Evolutionary conservation across 495 filamentous ascomycete genomes (phyloP), one percentile per base, ranked within the genome.

Genomic region (Diplogelasinospora grovesii): DNA sequence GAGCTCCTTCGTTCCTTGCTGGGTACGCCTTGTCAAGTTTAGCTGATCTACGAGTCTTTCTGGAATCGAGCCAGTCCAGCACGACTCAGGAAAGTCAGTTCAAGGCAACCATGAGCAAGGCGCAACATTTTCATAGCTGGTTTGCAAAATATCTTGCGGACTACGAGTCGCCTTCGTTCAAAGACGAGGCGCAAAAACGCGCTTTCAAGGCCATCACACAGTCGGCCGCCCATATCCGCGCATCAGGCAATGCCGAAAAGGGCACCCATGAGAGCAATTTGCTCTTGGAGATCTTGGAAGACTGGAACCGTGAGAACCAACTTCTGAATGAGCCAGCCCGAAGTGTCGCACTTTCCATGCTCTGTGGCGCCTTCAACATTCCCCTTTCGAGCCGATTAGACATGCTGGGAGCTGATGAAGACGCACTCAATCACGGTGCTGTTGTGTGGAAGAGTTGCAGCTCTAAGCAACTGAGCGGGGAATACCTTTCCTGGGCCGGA

Each of bases 401-500:
- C 52, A 69, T 83, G 13, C 64, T 86, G 32, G 74, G 74, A 19
- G 68, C 64, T 2, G 82, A 87, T 50, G 59, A 71, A 18, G 68
- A 78, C 13, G 77, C 85, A 4, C 48, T 70, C n/a, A 48, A 56
- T 2, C 82, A 78, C 48, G 74, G 76, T 18, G 62, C 78, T 22
- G 71, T 78, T 22, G 66, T 95, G 2, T 89, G 82, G 77, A 77
- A 83, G 49, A 87, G 79, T 16, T 83, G 87, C 48, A 73, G 78
- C 41, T 67, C 70, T 18, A 64, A 70, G 26, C 61, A 68, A 8
- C 69, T 81, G 22, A 82, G 81, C 29, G 64, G 69, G 20, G 73
- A 78, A 15, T 97, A 92, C 56, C 63, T 84, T 9, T 61, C 85
- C 3, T 98, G 92, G 92, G 84, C 83, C 26, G 88, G 82, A 5